Conservation (phyloP, 2,329 filamentous ascomycete species). For the Myriosclerotinia curreyana region DNA sequence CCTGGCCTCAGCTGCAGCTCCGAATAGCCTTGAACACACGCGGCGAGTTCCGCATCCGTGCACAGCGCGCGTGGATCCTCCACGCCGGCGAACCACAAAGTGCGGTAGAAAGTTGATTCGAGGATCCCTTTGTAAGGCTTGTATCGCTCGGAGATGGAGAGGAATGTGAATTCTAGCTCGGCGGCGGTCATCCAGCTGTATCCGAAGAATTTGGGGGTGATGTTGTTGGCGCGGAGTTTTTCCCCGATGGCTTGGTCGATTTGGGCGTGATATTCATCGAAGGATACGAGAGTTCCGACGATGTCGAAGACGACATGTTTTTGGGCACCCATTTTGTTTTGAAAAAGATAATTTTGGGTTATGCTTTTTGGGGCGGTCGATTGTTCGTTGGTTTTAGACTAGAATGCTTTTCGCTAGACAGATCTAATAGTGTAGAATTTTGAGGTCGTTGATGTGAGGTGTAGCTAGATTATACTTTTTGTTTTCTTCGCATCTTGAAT, state of each 20-base stretch:
- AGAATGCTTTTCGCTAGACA: neutral
- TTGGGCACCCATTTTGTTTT: neutral
- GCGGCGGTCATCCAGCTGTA: constrained; percentile 47
- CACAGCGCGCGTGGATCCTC: constrained; percentile 44
- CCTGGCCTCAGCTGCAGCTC: constrained; percentile 42
- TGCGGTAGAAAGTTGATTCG: constrained; percentile 48
- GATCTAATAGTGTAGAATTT: neutral
- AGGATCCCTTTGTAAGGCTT: constrained; percentile 45
- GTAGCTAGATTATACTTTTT: neutral
- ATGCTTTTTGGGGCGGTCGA: neutral
- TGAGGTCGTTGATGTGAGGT: neutral
- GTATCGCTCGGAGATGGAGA: constrained; percentile 46
- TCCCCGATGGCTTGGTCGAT: constrained; percentile 45
- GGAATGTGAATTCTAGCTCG: constrained; percentile 50
- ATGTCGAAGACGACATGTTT: constrained; percentile 51
- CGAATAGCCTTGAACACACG: constrained; percentile 43
- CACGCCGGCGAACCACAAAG: constrained; percentile 47
- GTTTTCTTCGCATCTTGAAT: neutral
- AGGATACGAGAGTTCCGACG: constrained; percentile 49
- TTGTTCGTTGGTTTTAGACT: neutral
- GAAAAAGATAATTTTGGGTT: neutral
- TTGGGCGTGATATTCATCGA: constrained; percentile 44
- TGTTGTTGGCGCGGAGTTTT: constrained; percentile 41
- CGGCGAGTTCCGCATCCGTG: constrained; percentile 43
- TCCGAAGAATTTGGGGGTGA: constrained; percentile 45